Conservation (phyloP, 2,329 filamentous ascomycete species). For the Blastomyces parvus region DNA sequence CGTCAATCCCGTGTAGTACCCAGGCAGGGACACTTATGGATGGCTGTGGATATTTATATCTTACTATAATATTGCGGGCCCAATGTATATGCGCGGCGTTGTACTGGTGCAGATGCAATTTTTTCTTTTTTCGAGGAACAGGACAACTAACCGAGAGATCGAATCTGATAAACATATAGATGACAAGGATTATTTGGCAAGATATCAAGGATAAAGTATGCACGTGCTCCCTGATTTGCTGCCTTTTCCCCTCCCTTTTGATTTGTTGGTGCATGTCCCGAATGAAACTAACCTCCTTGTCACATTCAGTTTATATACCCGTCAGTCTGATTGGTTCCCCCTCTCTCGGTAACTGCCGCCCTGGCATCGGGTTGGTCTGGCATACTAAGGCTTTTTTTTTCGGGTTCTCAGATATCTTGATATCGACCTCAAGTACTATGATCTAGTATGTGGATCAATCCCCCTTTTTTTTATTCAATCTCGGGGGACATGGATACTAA, state of each 20-base stretch:
- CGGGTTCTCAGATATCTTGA: slow-evolving; percentile 59
- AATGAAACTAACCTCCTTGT: neutral
- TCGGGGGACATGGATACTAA: slow-evolving; percentile 1
- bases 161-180: slow-evolving; percentile 41
- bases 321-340: slow-evolving; percentile 27
- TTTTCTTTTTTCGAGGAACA: neutral
- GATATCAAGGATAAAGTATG: slow-evolving; percentile 87
- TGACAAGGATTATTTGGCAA: slow-evolving; percentile 99
- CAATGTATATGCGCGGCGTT: neutral
- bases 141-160: neutral
- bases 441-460: slow-evolving; percentile 47
- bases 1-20: neutral
- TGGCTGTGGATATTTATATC: neutral
- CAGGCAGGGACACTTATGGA: neutral
- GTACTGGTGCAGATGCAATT: neutral
- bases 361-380: slow-evolving; percentile 8
- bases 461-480: neutral
- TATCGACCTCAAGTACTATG: slow-evolving; percentile 97
- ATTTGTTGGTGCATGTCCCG: neutral
- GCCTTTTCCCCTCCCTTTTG: neutral
- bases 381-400: neutral
- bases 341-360: slow-evolving; percentile 3
- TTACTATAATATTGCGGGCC: no score
- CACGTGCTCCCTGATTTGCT: slow-evolving; percentile 14
- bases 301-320: slow-evolving; percentile 67